Percentiles rank a stretch among this genome's conserved stretches.
phyloP scores from a whole-genome alignment of 2,329 filamentous ascomycete species.

The Fusarium chaquense region DNA sequence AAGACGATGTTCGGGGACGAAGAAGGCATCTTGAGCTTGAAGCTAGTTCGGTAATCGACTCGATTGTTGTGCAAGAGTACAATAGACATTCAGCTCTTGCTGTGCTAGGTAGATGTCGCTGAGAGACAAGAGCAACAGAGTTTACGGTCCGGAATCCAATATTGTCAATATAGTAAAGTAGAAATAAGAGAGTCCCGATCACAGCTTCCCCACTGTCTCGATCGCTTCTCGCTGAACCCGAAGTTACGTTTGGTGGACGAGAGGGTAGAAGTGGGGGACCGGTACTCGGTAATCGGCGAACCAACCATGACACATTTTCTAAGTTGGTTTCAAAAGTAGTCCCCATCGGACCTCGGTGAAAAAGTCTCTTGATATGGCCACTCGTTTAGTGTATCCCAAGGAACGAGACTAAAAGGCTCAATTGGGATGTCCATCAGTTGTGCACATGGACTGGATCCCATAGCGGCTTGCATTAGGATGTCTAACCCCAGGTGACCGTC shows the following conservation, averaged over 20 bases:
- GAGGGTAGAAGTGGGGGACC: not conserved
- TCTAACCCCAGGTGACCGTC: not conserved
- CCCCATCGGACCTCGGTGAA: not conserved
- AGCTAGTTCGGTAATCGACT: too few relatives aligned
- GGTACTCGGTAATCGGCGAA: not conserved
- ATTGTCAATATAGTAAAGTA: not conserved
- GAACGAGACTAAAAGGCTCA: not conserved
- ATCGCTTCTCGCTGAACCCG: not conserved
- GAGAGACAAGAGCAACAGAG: not conserved
- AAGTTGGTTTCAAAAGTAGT: not conserved
- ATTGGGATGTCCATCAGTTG: not conserved
- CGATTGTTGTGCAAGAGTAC: too few relatives aligned
- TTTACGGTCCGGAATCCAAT: fast-evolving
- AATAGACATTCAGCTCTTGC: not conserved
- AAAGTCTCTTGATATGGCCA: not conserved
- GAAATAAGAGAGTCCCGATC: not conserved
- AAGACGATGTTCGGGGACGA: conserved; percentile 54
- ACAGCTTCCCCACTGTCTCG: not conserved
- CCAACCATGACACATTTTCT: not conserved
- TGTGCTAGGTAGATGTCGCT: not conserved
- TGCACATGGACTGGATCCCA: not conserved
- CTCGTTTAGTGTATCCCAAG: not conserved
- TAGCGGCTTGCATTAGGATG: not conserved
- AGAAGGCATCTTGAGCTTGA: not conserved
- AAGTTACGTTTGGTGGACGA: not conserved